These are phyloP conservation scores for Aspergillus novofumigatus DNA, from an alignment of 2,329 filamentous ascomycete genomes.

Conservation along the genomic window DNA sequence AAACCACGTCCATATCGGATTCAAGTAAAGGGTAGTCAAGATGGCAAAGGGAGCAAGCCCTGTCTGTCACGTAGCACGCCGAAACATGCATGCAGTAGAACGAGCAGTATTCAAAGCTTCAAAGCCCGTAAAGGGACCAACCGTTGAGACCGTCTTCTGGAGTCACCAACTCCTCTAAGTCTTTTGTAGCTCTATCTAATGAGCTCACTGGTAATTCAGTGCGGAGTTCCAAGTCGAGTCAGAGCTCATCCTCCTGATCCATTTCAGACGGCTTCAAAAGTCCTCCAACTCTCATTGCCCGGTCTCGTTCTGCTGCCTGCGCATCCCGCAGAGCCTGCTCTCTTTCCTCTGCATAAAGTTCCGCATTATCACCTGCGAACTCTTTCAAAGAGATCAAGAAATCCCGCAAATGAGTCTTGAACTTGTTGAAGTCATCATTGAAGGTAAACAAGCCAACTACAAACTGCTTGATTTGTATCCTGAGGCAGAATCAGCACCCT, in stretches of 20 bases:
- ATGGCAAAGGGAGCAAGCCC: conserved; percentile 7
- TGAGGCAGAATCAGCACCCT: conserved; percentile 44
- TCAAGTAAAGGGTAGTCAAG: background rate
- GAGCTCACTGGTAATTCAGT: conserved; percentile 52
- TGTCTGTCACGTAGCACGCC: background rate
- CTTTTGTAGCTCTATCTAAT: conserved; percentile 23
- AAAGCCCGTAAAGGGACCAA: conserved; percentile 64
- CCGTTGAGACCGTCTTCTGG: conserved; percentile 50
- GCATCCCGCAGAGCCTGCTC: conserved; percentile 85
- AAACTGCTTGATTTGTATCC: conserved; percentile 81
- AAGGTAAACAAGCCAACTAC: conserved; percentile 83
- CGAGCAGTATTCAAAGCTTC: conserved; percentile 3
- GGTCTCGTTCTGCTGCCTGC: conserved; percentile 83
- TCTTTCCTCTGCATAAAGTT: conserved; percentile 89
- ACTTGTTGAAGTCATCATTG: conserved; percentile 86
- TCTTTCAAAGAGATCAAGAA: conserved; percentile 97
- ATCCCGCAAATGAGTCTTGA: conserved; percentile 92
- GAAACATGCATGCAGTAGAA: background rate
- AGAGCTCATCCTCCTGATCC: conserved; percentile 75
- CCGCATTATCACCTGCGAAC: conserved; percentile 91
- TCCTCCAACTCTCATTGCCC: conserved; percentile 90
- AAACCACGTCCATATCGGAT: background rate
- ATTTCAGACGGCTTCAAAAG: conserved; percentile 96
- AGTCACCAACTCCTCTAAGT: conserved; percentile 17
- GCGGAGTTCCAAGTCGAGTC: conserved; percentile 70